Evolutionary conservation across 1,139 yeast species (phyloP), one percentile per base, ranked within the genome.

Genomic region (Pichia sp.): DNA sequence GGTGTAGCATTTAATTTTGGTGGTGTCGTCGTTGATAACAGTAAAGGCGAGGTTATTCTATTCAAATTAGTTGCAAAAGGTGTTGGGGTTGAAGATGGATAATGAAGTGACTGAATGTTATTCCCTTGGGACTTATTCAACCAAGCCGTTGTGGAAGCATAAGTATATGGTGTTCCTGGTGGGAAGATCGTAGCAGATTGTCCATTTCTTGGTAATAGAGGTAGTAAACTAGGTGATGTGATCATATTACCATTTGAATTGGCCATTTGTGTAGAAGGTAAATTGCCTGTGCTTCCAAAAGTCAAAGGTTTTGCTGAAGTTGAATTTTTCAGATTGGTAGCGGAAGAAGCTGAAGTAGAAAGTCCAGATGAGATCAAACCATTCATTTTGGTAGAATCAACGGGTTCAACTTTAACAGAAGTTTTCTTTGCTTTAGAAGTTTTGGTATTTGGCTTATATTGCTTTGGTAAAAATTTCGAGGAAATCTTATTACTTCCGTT

Each of bases 1-100:
- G 54, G 54, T 3, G 52, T 49, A 37, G 62, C 62, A 52, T 51
- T 58, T 52, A 51, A 55, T 49, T 57, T 65, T 48, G 51, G 79
- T 64, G 48, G 77, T 5, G 53, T 47, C 3, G 60, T 44, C 3
- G 61, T 56, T 4, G 63, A 57, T 37, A 80, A 67, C 48, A 80
- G 62, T 46, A 80, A 65, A 0, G 86, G 86, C 10, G 85, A 79
- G 0, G 85, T 80, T 47, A 80, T 79, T 42, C 80, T 62, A 52
- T 75, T 76, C 47, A 79, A 63, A 37, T 81, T 81, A 0, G 83
- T 78, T 33, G 84, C 85, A 67, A 77, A 80, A 56, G 79, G 85
- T 1, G 85, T 75, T 27, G 86, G 86, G 1, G 85, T 79, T 2
- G 84, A 77, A 4, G 78, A 70, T 6, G 86, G 86, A 57, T 79